Evolutionary conservation across 148 eudicot species (phyloP), one percentile per base, ranked within the genome.

Genomic region (Nepenthes gracilis): DNA sequence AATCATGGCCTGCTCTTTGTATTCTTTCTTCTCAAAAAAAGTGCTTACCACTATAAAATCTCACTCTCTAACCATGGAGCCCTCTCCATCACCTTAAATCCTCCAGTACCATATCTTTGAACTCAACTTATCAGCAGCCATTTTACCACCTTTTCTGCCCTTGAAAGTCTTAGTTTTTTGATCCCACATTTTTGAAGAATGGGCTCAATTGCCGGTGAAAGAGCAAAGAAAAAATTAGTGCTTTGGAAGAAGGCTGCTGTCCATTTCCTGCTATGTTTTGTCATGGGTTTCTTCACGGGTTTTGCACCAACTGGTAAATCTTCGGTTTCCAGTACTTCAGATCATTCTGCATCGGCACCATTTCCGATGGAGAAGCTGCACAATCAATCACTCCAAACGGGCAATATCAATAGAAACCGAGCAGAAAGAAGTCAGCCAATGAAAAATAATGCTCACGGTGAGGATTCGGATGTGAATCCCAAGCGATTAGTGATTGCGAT

Each of bases 241-340:
- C 35, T 83, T 57, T 80, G 87, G 89, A 88, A 86, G 81, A 93
- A 81, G 59, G 89, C 95, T 1, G 58, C 69, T 6, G 66, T 83
- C 53, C 98, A 88, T 75, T 93, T 93, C 78, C 47, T 79, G 61
- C 36, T 93, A 47, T 93, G 95, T 69, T 93, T 93, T 62, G 75
- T 84, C 2, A 80, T 86, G 88, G 96, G 98, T 5, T 84, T 88
- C 77, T 81, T 93, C 72, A 80, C 80, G 1, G 96, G 98, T 64
- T 88, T 93, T 59, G 86, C 95, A 33, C 98, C 98, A 36, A 80
- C 86, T 1, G 68, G 66, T 9, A 88, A 77, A 53, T 23, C 87
- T 55, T 65, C 86, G 2, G 68, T 68, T 34, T 40, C 76, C 4
- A 55, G 62, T n/a, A 5, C 59, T 14, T 62, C 61, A 5, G 11